A percentile compares a stretch with the other conserved stretches of the same genome.
Conservation (phyloP, 371 early-diverging fungal species). For the Mortierella sp. region DNA sequence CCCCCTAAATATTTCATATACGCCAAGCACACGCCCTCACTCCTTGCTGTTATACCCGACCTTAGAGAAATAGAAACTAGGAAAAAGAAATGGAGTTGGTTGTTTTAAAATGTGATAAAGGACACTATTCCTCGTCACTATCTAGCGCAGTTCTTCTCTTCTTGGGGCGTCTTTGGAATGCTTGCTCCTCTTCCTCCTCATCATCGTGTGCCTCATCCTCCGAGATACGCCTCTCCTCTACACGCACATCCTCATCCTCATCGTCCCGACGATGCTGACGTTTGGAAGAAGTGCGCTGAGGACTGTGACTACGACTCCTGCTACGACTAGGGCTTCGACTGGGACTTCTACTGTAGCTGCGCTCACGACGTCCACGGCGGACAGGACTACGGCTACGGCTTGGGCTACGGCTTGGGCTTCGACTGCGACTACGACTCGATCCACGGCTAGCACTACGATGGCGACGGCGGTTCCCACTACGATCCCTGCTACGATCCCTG, state of each 20-base stretch:
- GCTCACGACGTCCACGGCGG: slow-evolving; percentile 6
- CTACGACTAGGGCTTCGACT: slow-evolving; percentile 27
- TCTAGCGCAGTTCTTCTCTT: slow-evolving; percentile 51
- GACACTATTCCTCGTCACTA: slow-evolving; percentile 45
- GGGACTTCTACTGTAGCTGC: slow-evolving; percentile 31
- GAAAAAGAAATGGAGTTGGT: neutral
- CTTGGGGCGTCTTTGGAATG: slow-evolving; percentile 49
- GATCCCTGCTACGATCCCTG: neutral
- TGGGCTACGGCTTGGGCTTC: slow-evolving; percentile 24
- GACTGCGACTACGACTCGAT: slow-evolving; percentile 16
- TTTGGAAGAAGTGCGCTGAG: slow-evolving; percentile 15
- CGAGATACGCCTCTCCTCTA: slow-evolving; percentile 8
- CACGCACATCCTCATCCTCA: slow-evolving; percentile 16
- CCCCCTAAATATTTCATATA: no score
- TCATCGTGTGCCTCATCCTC: slow-evolving; percentile 29
- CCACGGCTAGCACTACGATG: slow-evolving; percentile 5
- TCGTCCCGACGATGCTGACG: slow-evolving; percentile 2
- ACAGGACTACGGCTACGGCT: slow-evolving; percentile 18
- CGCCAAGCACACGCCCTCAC: no score
- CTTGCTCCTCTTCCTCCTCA: slow-evolving; percentile 47
- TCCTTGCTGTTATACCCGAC: no score
- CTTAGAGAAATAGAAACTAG: neutral
- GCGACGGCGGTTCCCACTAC: neutral
- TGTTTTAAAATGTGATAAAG: neutral
- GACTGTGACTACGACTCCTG: slow-evolving; percentile 39